Percentiles rank a stretch among this genome's conserved stretches.
Evolutionary conservation across 192 early-diverging fungal species (phyloP).

Genomic region (Backusella morwellensis): DNA sequence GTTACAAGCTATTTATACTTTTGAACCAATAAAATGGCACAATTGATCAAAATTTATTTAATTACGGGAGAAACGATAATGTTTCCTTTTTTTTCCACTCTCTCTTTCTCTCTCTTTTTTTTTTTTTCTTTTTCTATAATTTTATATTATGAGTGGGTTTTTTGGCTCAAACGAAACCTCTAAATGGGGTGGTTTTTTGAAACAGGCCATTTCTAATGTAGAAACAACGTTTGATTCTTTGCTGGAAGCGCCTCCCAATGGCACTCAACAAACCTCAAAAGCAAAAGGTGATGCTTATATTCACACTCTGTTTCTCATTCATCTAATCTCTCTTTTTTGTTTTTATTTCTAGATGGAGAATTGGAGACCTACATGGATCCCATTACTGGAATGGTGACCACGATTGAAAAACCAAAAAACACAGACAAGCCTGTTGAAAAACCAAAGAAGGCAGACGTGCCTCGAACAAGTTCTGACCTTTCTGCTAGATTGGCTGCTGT

Average conservation of each 20-base stretch:
- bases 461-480: constrained; percentile 39
- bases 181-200: constrained; percentile 65
- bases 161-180: constrained; percentile 18
- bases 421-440: background rate
- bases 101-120: background rate
- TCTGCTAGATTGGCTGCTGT: constrained; percentile 48
- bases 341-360: constrained; percentile 11
- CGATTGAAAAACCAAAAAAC: constrained; percentile 26
- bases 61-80: background rate
- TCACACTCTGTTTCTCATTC: background rate
- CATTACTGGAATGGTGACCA: constrained; percentile 49
- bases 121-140: background rate
- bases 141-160: constrained; percentile 20
- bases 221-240: constrained; percentile 76
- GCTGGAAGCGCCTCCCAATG: constrained; percentile 43
- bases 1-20: background rate
- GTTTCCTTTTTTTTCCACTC: background rate
- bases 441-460: constrained; percentile 1
- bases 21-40: background rate
- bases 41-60: background rate
- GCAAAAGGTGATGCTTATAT: background rate
- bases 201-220: constrained; percentile 70
- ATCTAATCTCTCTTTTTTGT: background rate
- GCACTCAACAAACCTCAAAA: background rate
- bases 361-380: constrained; percentile 45